A percentile compares a stretch with the other conserved stretches of the same genome.
phyloP scores from a whole-genome alignment of 176 grass and related monocot genomes.

The Rhynchospora breviuscula region DNA sequence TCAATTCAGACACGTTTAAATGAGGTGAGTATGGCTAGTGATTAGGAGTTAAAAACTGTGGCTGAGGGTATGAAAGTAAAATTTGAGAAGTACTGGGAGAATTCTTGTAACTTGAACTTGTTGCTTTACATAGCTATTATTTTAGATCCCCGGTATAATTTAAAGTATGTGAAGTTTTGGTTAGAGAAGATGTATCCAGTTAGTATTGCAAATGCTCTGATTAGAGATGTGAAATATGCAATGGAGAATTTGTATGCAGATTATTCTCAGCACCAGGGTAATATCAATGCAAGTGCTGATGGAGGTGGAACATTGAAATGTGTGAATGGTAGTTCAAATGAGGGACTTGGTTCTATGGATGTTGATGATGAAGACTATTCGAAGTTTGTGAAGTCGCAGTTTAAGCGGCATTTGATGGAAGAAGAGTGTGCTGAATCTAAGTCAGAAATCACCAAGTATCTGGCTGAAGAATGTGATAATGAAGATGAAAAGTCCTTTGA shows the following conservation, averaged over 20 bases:
- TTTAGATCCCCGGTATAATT: slow-evolving; percentile 16
- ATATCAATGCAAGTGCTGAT: background rate
- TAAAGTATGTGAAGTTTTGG: slow-evolving; percentile 13
- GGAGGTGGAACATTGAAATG: background rate
- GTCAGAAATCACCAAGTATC: no score
- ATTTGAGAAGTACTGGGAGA: background rate
- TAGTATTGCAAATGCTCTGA: background rate
- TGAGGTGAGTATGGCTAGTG: background rate
- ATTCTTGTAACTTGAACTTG: background rate
- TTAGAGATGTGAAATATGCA: no score
- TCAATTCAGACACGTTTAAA: background rate
- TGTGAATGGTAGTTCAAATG: background rate
- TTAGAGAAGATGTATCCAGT: background rate
- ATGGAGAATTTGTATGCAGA: background rate
- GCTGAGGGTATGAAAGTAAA: background rate
- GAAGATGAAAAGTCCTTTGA: no score
- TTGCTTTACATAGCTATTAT: background rate
- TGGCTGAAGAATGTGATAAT: no score
- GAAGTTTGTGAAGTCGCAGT: background rate
- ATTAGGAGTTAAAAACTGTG: background rate
- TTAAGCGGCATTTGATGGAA: background rate
- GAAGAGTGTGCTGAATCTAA: background rate
- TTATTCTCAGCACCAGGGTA: background rate
- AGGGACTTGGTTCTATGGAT: background rate
- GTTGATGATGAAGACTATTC: background rate